Percentiles rank a stretch among this genome's conserved stretches.
These are phyloP conservation scores for Salvia rosmarinus DNA, from an alignment of 257 asterid genomes.

Conservation along the genomic window DNA sequence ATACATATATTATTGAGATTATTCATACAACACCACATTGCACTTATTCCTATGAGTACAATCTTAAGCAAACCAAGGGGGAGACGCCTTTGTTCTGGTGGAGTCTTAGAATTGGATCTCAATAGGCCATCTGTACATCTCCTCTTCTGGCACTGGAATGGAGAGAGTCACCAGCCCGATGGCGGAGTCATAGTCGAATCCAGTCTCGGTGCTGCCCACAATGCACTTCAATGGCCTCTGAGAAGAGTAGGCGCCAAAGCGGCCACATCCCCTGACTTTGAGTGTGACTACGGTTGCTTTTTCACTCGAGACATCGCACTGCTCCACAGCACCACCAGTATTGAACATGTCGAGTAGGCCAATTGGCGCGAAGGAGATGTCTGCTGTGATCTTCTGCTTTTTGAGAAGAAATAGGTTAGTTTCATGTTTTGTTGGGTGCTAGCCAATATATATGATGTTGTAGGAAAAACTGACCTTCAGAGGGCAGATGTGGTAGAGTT, in stretches of 20 bases:
- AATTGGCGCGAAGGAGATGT: slow-evolving; percentile 73
- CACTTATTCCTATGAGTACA: slow-evolving; percentile 25
- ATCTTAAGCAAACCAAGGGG: background rate
- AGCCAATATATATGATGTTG: background rate
- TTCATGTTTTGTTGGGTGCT: background rate
- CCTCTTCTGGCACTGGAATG: slow-evolving; percentile 61
- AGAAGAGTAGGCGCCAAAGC: slow-evolving; percentile 73
- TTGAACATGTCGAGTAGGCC: slow-evolving; percentile 93
- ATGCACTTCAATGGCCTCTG: slow-evolving; percentile 65
- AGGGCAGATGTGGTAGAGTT: slow-evolving; percentile 88
- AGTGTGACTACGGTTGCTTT: slow-evolving; percentile 51
- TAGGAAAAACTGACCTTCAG: slow-evolving; percentile 58
- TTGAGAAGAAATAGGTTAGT: slow-evolving; percentile 19
- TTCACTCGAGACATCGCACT: slow-evolving; percentile 7
- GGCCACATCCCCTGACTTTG: slow-evolving; percentile 82
- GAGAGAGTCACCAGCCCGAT: slow-evolving; percentile 62
- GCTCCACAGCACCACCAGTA: slow-evolving; percentile 82
- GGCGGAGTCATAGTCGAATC: slow-evolving; percentile 49
- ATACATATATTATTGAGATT: slow-evolving; percentile 7
- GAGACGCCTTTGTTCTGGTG: background rate
- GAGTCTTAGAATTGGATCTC: slow-evolving; percentile 55
- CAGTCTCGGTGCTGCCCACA: slow-evolving; percentile 49
- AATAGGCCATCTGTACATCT: slow-evolving; percentile 71
- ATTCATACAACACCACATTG: slow-evolving; percentile 18
- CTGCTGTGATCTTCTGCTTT: slow-evolving; percentile 55